phyloP scores from a whole-genome alignment of 2,329 filamentous ascomycete genomes.

The Epicoccum sorghinum region DNA sequence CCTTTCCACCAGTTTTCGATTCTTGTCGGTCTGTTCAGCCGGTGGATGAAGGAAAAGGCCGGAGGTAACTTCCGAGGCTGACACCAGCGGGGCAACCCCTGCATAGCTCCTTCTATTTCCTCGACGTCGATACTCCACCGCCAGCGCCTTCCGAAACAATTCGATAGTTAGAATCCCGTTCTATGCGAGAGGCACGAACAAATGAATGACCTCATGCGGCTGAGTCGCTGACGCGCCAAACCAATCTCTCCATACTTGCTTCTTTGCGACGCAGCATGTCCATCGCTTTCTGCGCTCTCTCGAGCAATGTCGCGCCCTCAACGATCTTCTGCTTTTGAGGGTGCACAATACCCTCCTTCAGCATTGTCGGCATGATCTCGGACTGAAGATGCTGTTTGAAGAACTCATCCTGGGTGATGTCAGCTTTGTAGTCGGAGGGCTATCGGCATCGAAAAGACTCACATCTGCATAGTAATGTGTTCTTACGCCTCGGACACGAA shows the following conservation, averaged over 20 bases:
- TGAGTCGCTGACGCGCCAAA: conserved; percentile 45
- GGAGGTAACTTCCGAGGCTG: conserved; percentile 1
- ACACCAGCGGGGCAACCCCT: conserved; percentile 6
- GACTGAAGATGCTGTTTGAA: conserved; percentile 62
- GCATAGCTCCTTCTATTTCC: conserved; percentile 15
- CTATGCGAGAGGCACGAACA: background rate
- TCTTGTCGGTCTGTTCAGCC: conserved; percentile 1
- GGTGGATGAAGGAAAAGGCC: background rate
- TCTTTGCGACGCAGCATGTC: conserved; percentile 52
- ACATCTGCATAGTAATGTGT: conserved; percentile 62
- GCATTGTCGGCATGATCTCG: conserved; percentile 60
- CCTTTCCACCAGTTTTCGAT: conserved; percentile 1
- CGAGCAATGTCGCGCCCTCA: conserved; percentile 51
- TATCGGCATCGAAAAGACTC: conserved; percentile 21
- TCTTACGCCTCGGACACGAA: conserved; percentile 60
- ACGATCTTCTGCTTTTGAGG: conserved; percentile 52
- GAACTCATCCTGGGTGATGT: conserved; percentile 56
- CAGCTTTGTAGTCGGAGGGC: background rate
- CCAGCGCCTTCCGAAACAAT: conserved; percentile 13
- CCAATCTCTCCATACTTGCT: conserved; percentile 54
- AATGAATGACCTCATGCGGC: conserved; percentile 11
- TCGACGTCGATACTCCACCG: background rate
- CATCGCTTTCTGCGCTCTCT: conserved; percentile 52
- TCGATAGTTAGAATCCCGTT: conserved; percentile 3
- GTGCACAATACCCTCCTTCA: conserved; percentile 48